Base-by-base conservation (phyloP, 805 yeast species). In the Wickerhamiella qilinensis region DNA sequence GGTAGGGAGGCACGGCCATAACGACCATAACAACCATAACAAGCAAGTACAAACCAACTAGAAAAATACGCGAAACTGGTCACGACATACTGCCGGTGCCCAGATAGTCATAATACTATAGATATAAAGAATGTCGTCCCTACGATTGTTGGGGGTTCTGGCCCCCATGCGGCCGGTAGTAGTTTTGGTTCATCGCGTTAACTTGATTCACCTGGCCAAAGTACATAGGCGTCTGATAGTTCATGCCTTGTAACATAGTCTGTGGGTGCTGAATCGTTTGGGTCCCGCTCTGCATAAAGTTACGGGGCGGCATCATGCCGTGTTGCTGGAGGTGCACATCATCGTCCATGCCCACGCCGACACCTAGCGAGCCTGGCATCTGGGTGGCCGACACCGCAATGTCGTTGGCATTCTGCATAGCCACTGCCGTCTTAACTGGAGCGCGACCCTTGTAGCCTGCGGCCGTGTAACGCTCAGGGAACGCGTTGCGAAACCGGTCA, bases 401-500 rank as follows among this genome's bases (percentile, higher is more conserved):
- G 14, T 37, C 42, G 21, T 29, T 36, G 20, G 38, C 36, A 20
- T 20, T 17, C 28, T 38, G 36, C 20, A 35, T n/a, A 28, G 42
- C 9, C 25, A 24, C 16, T 17, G 33, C 5, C 38, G 36, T 31
- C 41, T 38, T 38, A 24, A 33, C 41, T 17, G 45, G 36, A 30
- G 40, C 33, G 33, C 63, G 58, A 36, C 62, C 60, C 48, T 63
- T 63, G 51, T 62, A 63, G 11, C 67, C 67, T 6, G 67, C 67
- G 3, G 64, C 63, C 9, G 60, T 56, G 45, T 63, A 63, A 18
- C 59, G 48, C 22, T 62, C 63, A 4, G 68, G 68, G 49, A 60
- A 63, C 20, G 68, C 67, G 45, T 63, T 63, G 27, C 68, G 50
- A 52, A 63, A 63, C 32, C 67, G 50, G 46, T 63, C 68, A 12